Conservation (phyloP, 2,329 filamentous ascomycete species). For the Trichoderma koningiopsis region DNA sequence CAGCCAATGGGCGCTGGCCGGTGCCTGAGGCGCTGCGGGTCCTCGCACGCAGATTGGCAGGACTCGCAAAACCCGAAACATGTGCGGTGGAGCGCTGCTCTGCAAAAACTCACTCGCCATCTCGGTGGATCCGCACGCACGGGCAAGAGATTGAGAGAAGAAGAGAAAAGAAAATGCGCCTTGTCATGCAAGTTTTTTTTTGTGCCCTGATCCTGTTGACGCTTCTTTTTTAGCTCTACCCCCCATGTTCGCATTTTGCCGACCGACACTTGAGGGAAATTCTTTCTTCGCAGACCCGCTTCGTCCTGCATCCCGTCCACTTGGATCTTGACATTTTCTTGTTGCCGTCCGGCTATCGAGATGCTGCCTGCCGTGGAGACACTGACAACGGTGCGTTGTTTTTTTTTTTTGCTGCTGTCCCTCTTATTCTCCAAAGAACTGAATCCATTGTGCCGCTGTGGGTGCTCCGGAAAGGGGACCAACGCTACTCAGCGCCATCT, state of each 20-base stretch:
- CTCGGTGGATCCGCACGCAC: slow-evolving; percentile 3
- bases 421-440: not conserved
- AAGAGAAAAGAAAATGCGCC: slow-evolving; percentile 12
- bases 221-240: not conserved
- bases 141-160: not conserved
- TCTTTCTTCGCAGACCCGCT: slow-evolving; percentile 12
- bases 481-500: slow-evolving; percentile 2
- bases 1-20: slow-evolving; percentile 34
- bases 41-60: not conserved
- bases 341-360: slow-evolving; percentile 22
- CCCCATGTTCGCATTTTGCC: not conserved
- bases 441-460: not conserved
- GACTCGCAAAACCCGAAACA: slow-evolving; percentile 12
- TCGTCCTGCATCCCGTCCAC: slow-evolving; percentile 14
- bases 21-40: slow-evolving; percentile 32
- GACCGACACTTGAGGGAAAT: slow-evolving; percentile 18
- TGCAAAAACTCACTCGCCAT: slow-evolving; percentile 18
- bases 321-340: slow-evolving; percentile 16
- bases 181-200: slow-evolving; percentile 15
- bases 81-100: slow-evolving; percentile 15
- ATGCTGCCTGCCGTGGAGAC: slow-evolving; percentile 16
- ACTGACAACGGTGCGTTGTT: slow-evolving; percentile 1
- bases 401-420: not conserved
- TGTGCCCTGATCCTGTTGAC: not conserved
- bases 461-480: not conserved